Evolutionary conservation across 139 green algal species (phyloP).

Genomic region (Chlamydomonas eustigma): DNA sequence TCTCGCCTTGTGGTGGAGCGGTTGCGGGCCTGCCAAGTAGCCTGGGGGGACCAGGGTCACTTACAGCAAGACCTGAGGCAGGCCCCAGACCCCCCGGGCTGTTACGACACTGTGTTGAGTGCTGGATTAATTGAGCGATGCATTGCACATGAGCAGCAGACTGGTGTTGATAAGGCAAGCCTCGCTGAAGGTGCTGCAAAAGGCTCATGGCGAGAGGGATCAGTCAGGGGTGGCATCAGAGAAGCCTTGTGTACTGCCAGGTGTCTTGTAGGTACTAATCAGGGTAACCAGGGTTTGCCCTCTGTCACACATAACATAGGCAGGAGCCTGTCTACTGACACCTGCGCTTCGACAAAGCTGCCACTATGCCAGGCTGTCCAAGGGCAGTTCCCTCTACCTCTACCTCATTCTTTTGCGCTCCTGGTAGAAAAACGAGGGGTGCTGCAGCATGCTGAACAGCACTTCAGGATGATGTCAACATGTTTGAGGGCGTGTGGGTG

Average conservation of each 20-base stretch:
- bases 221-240: no score
- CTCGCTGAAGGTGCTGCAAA: no score
- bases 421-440: neutral
- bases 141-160: neutral
- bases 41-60: conserved; percentile 9
- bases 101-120: neutral
- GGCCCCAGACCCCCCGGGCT: neutral
- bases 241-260: neutral
- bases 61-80: neutral
- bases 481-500: neutral
- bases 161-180: no score
- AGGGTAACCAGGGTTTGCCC: neutral
- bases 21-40: conserved; percentile 1
- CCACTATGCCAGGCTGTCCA: no score
- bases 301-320: no score
- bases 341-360: no score
- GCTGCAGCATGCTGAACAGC: neutral
- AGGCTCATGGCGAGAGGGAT: no score
- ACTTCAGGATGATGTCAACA: neutral
- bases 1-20: conserved; percentile 24
- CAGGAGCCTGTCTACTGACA: no score
- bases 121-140: neutral
- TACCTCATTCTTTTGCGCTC: neutral
- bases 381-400: neutral
- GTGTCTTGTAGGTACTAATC: neutral